Evolutionary conservation across 148 eudicot genomes (phyloP).

Genomic region (Suaeda aralocaspica): DNA sequence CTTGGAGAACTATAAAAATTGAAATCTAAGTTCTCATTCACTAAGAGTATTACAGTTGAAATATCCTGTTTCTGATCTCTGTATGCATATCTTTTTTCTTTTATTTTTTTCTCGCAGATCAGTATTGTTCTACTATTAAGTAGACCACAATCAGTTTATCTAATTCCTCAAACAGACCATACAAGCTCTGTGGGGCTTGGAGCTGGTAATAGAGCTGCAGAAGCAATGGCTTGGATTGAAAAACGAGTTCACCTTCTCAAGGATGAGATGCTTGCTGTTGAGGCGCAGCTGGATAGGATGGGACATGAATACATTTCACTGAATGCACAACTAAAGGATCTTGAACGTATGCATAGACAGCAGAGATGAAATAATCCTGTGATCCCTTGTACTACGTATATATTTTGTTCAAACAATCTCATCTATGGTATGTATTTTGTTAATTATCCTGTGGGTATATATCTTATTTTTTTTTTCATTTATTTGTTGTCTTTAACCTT

Average conservation of each 20-base stretch:
- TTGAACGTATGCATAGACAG: constrained; percentile 37
- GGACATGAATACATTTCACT: constrained; percentile 49
- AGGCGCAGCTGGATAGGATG: constrained; percentile 72
- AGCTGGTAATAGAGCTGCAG: constrained; percentile 37
- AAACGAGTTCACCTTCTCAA: constrained; percentile 65
- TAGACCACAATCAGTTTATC: constrained; percentile 68
- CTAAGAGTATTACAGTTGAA: no score
- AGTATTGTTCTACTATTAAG: constrained; percentile 72
- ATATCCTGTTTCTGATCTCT: background rate
- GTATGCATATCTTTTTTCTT: background rate
- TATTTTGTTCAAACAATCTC: constrained; percentile 8
- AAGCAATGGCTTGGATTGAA: constrained; percentile 54
- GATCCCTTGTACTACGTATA: background rate
- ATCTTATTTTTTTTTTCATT: background rate
- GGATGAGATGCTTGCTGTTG: constrained; percentile 78
- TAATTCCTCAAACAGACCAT: constrained; percentile 28
- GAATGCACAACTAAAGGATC: constrained; percentile 52
- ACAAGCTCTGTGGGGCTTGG: constrained; percentile 20
- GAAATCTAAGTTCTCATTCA: no score
- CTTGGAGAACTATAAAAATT: no score
- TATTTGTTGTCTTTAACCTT: background rate
- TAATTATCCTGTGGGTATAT: background rate
- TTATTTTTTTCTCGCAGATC: constrained; percentile 47
- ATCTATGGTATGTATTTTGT: constrained; percentile 15
- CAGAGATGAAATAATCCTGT: constrained; percentile 9